Base-by-base conservation (phyloP, 2,329 filamentous ascomycete species). In the Neurospora crassa region DNA sequence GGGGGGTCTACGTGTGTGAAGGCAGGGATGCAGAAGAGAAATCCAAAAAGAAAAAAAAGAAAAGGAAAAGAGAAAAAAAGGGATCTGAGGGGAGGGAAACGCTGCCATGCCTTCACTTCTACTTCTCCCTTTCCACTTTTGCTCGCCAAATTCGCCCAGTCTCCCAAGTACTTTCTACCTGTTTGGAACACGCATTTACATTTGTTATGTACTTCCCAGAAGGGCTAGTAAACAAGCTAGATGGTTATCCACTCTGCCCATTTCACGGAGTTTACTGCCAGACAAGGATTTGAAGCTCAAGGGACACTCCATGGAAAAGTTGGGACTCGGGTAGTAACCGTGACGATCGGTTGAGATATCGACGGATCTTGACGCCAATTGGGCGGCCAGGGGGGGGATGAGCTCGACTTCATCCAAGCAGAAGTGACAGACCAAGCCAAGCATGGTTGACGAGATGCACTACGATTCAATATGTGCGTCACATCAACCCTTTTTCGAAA, bases 381-480 rank as follows among this genome's bases (percentile, higher is more conserved):
- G 53, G 53, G 29, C 29, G 24, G 24, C 47, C 29, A 11, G 53
- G 29, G 47, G 12, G 12, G 47, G 12, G n/a, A 5, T 43, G 42
- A 43, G 42, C 42, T 47, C 18, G 16, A 10, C 43, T 47, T 47
- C 43, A 47, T n/a, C 43, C 18, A 47, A 47, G 24, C 7, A 16
- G 24, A 37, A 8, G 34, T 37, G 34, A 37, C 34, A 37, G 5
- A 34, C 12, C 12, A 63, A 16, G 20, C 24, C 47, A 59, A 34
- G 43, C n/a, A 45, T 45, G 43, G 43, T 53, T 29, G 20, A 53
- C 20, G 20, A 53, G 47, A 59, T 34, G 47, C 47, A 59, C 53
- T 67, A 67, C 45, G 67, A 71, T 69, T 72, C 68, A 72, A 72
- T 72, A 68, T 71, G 69, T 74, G 73, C 73, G 73, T 74, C 73